A percentile compares a stretch with the other conserved stretches of the same genome.
phyloP scores from a whole-genome alignment of 2,329 filamentous ascomycete genomes.

The Orbilia brochopaga region DNA sequence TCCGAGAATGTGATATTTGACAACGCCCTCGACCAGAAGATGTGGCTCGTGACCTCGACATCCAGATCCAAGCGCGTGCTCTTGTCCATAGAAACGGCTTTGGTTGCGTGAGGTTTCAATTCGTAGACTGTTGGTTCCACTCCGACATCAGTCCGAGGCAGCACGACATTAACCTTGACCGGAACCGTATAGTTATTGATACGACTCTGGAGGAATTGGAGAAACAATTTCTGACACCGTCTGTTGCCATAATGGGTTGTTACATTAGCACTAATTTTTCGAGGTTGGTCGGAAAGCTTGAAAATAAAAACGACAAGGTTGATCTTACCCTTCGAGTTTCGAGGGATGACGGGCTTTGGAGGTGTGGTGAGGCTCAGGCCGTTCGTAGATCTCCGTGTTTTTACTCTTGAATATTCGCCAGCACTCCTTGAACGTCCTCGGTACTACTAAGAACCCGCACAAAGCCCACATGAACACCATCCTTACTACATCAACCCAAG shows the following conservation, averaged over 20 bases:
- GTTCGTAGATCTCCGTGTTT: constrained; percentile 51
- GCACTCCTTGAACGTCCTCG: constrained; percentile 53
- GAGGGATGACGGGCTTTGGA: constrained; percentile 51
- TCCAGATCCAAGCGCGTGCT: background rate
- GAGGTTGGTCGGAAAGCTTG: background rate
- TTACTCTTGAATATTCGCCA: constrained; percentile 52
- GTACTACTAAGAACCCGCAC: constrained; percentile 52
- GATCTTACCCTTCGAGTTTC: constrained; percentile 49
- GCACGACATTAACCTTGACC: constrained; percentile 1
- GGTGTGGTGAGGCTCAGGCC: constrained; percentile 51
- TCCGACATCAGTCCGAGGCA: constrained; percentile 13
- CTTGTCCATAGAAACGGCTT: background rate
- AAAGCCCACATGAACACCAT: constrained; percentile 52
- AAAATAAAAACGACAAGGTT: background rate
- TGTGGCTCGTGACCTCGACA: constrained; percentile 17
- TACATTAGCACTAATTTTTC: too few species aligned
- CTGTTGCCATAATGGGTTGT: constrained; percentile 8
- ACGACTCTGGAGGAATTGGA: constrained; percentile 16
- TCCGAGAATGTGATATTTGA: constrained; percentile 13
- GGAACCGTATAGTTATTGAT: constrained; percentile 10
- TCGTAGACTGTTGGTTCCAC: constrained; percentile 1
- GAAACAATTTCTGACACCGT: constrained; percentile 10
- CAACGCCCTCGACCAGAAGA: constrained; percentile 19
- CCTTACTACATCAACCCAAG: constrained; percentile 42
- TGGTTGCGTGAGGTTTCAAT: background rate